Base-by-base conservation (phyloP, 176 grass and related monocot genomes). In the Rhynchospora pubera region DNA sequence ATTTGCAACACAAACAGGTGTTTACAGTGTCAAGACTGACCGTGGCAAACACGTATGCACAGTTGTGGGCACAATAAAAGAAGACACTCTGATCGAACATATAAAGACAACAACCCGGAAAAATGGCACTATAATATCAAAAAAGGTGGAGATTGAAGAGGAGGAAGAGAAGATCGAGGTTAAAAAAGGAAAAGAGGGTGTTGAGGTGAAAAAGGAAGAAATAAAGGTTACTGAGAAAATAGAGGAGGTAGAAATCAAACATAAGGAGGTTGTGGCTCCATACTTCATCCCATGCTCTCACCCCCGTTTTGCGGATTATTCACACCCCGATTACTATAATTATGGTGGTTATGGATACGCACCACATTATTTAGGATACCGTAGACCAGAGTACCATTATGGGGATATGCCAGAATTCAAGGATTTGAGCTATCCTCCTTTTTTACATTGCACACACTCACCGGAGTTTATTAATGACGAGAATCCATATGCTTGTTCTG, bases 201-300 rank as follows among this genome's bases (percentile, higher is more conserved):
- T 66, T 44, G 77, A 86, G 10, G 76, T 80, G 7, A 83, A 82
- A 77, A 62, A 65, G 6, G 8, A 47, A 48, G 57, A 82, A 22
- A 52, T 10, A 30, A 56, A 88, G 77, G 66, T 39, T 26, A 61
- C 21, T 0, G 34, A 91, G 69, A 63, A 14, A 30, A 65, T 80
- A 57, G 83, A 89, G 62, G 61, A 88, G 76, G 83, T 86, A 77
- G 77, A 97, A 65, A 77, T 87, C 65, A 93, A 91, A 79, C 23
- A 42, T 13, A 91, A 89, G 68, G 86, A 91, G 13, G 80, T 93
- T 5, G 80, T 90, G 11, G 85, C 88, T 45, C 96, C 89, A 46
- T 91, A 90, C 91, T 93, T 91, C 85, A 90, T 93, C 45, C 91
- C 93, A 52, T 99, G 89, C 82, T 87, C 93, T 14, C 93, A 95